These are phyloP conservation scores for Eragrostis curvula DNA, from an alignment of 176 grass and related monocot species.

Conservation along the genomic window DNA sequence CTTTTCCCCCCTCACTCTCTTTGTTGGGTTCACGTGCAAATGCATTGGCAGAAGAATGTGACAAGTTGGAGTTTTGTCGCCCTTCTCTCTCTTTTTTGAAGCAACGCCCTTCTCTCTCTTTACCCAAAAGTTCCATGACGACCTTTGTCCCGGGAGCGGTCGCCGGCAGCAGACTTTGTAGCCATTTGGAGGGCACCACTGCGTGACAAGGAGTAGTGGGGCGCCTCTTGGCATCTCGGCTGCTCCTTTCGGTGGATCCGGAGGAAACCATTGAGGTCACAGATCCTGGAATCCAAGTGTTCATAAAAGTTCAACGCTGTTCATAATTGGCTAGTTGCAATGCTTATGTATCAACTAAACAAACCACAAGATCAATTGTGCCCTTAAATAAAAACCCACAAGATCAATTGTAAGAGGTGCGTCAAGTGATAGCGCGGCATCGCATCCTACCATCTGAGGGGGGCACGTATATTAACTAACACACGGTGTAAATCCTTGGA, in stretches of 20 bases:
- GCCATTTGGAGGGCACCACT: conserved; percentile 15
- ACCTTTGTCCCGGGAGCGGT: neutral
- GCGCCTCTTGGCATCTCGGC: neutral
- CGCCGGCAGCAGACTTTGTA: neutral
- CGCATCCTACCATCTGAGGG: too few species aligned
- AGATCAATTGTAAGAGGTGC: too few species aligned
- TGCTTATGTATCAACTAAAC: too few species aligned
- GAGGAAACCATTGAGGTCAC: neutral
- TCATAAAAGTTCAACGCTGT: neutral
- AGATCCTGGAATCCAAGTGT: neutral
- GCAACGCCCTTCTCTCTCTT: neutral
- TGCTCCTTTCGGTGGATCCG: conserved; percentile 15
- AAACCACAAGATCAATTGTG: neutral
- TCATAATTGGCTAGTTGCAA: too few species aligned
- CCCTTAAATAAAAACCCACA: too few species aligned
- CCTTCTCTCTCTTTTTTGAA: too few species aligned
- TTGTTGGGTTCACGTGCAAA: conserved; percentile 3
- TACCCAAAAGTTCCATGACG: neutral
- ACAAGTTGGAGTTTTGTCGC: neutral
- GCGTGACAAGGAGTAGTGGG: conserved; percentile 10
- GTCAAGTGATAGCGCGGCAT: too few species aligned
- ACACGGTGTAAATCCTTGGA: too few species aligned
- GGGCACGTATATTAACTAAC: too few species aligned
- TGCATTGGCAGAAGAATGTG: neutral
- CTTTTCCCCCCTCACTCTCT: neutral